phyloP scores from a whole-genome alignment of 192 early-diverging fungal species.

The Entomortierella parvispora region DNA sequence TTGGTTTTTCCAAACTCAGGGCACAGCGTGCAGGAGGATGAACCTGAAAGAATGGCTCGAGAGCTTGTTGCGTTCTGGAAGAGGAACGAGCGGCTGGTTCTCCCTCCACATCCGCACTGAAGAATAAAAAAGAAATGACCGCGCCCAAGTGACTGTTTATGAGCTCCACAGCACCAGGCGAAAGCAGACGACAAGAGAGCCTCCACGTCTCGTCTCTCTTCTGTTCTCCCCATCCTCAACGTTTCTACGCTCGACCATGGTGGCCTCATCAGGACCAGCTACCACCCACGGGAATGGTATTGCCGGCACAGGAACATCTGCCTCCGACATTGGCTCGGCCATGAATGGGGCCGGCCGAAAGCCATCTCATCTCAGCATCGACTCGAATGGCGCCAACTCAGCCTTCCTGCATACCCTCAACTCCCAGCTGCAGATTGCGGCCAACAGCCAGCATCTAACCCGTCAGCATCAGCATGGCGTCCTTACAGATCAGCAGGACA shows the following conservation, averaged over 20 bases:
- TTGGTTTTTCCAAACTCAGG: conserved; percentile 73
- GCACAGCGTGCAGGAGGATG: conserved; percentile 80
- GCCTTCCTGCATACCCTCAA: conserved; percentile 46
- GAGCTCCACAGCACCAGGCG: too few species aligned
- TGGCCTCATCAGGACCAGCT: conserved; percentile 19
- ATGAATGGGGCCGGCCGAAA: too few species aligned
- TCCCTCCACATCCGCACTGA: conserved; percentile 48
- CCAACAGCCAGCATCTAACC: conserved; percentile 9
- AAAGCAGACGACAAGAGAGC: too few species aligned
- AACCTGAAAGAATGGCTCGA: conserved; percentile 65
- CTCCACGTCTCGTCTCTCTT: neutral
- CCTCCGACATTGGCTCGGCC: too few species aligned
- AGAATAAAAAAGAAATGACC: neutral
- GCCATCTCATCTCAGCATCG: conserved; percentile 45
- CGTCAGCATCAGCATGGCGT: conserved; percentile 19
- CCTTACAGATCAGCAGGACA: neutral
- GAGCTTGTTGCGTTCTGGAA: conserved; percentile 74
- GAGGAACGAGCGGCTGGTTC: conserved; percentile 68
- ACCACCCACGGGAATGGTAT: conserved; percentile 10
- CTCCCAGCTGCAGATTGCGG: conserved; percentile 41
- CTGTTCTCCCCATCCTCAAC: neutral
- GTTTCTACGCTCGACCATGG: conserved; percentile 17
- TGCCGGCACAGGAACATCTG: neutral
- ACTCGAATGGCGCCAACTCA: conserved; percentile 27
- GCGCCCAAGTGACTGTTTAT: neutral